Evolutionary conservation across 2,329 filamentous ascomycete species (phyloP), one percentile per base, ranked within the genome.

Genomic region (Mycosphaerella sp.): DNA sequence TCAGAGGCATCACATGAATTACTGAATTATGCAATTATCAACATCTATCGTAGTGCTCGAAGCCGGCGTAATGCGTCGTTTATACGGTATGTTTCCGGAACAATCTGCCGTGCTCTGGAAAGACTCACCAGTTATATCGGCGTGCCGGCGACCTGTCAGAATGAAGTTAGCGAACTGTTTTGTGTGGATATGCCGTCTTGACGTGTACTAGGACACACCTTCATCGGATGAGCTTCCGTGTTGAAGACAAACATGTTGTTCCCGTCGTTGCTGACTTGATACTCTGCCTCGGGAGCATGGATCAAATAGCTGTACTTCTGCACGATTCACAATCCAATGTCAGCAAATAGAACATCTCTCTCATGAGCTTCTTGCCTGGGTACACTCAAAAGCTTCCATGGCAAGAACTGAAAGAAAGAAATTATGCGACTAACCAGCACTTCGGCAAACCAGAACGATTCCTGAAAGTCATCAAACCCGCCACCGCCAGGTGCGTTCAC

Each of bases 361-460:
- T 29, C 26, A 4, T 29, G 26, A 29, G 26, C 26, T 29, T 29
- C 26, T 29, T 29, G 26, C 26, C 26, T 29, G 3, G 3, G 4
- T 29, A 7, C 2, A 7, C 3, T 6, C 26, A 29, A 29, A 29
- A 29, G 26, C 3, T 6, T 29, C 14, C 14, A 17, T 17, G 26
- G 26, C 26, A 7, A 29, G 5, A 29, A 29, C 26, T 29, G 26
- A 6, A 7, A 1, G 6, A 29, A 29, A 29, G 26, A 29, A 6
- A 29, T 4, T 26, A 26, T 4, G 5, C 6, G 26, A 29, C 26
- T 29, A 7, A 29, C 26, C 26, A 95, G 68, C 58, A 90, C 86
- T 74, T 95, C 89, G 0, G 89, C 89, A 69, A 95, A 89, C 75
- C 87, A 84, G 73, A 95, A 95, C 64, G 86, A 91, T 73, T 95